These are phyloP conservation scores for Cryptosporidium ryanae DNA, from an alignment of 169 alveolate species.

Conservation along the genomic window DNA sequence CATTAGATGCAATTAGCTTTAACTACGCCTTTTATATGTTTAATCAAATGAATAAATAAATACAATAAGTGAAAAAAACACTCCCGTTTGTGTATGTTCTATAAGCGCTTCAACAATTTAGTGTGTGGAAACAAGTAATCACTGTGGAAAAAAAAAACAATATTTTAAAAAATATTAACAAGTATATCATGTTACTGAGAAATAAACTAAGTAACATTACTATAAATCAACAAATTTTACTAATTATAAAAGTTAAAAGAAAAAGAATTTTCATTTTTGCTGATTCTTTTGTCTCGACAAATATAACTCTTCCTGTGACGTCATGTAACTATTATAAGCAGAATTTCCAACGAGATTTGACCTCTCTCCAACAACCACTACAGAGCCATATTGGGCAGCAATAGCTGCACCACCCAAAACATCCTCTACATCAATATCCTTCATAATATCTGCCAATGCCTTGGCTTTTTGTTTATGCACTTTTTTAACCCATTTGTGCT, in stretches of 20 bases:
- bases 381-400: conserved; percentile 91
- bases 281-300: conserved; percentile 34
- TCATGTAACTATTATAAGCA: conserved; percentile 84
- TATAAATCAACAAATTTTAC: too few species aligned
- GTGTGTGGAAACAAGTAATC: too few species aligned
- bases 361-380: conserved; percentile 90
- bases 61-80: too few species aligned
- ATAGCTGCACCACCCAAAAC: conserved; percentile 90
- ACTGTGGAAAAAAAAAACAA: too few species aligned
- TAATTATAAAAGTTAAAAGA: conserved; percentile 3
- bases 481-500: conserved; percentile 90
- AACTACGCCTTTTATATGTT: not conserved
- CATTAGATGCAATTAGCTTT: not conserved
- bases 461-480: conserved; percentile 91
- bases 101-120: not conserved
- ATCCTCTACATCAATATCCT: conserved; percentile 89
- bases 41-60: not conserved
- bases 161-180: too few species aligned
- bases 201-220: too few species aligned
- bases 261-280: conserved; percentile 7
- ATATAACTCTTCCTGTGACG: conserved; percentile 80
- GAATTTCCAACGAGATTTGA: conserved; percentile 86
- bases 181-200: too few species aligned
- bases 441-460: conserved; percentile 88
- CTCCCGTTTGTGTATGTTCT: not conserved